Conservation (phyloP, 1,284 basidiomycete genomes). For the Malassezia dermatis region DNA sequence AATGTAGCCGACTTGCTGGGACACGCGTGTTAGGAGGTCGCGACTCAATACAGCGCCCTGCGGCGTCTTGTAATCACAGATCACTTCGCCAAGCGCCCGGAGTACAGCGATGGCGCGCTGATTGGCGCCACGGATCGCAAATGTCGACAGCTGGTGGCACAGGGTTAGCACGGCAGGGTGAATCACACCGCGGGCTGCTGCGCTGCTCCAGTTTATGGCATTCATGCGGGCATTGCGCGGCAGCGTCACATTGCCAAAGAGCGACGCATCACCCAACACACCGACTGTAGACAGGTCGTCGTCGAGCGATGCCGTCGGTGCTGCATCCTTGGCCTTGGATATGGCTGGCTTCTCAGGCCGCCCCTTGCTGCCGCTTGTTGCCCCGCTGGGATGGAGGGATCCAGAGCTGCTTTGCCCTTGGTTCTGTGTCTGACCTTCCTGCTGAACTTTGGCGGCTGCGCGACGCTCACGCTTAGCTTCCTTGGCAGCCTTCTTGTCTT, state of each 20-base stretch:
- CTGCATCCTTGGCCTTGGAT: not conserved
- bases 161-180: conserved; percentile 39
- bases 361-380: not conserved
- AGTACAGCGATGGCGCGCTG: conserved; percentile 41
- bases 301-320: conserved; percentile 8
- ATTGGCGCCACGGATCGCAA: conserved; percentile 40
- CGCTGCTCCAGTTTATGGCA: conserved; percentile 22
- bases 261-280: conserved; percentile 23
- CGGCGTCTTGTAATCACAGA: conserved; percentile 44
- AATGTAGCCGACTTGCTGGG: conserved; percentile 72
- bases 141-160: conserved; percentile 34
- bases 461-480: conserved; percentile 33
- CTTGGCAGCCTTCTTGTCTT: conserved; percentile 33
- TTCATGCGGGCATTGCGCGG: conserved; percentile 25
- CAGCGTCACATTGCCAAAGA: conserved; percentile 38
- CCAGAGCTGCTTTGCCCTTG: not conserved
- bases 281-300: conserved; percentile 15
- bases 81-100: conserved; percentile 36
- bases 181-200: conserved; percentile 29
- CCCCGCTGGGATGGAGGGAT: not conserved
- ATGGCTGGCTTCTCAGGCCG: not conserved
- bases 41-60: conserved; percentile 39
- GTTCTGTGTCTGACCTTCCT: not conserved
- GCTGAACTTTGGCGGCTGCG: conserved; percentile 22
- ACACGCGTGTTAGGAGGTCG: conserved; percentile 36